Base-by-base conservation (phyloP, 2,329 filamentous ascomycete genomes). In the Penicillium sp. region DNA sequence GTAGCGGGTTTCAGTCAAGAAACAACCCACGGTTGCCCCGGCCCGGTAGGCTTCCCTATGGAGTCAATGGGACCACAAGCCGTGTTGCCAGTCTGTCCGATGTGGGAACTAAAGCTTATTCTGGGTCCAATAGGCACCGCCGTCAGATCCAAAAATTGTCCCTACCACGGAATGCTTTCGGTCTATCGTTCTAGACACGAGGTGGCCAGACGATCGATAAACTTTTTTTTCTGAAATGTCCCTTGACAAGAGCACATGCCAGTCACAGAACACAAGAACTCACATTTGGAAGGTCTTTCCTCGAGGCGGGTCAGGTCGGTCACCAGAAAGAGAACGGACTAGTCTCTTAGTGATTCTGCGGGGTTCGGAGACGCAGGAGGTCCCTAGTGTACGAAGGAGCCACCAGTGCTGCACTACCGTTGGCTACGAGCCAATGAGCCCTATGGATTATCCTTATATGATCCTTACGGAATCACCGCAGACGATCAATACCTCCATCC, bases 61-160 rank as follows among this genome's bases (percentile, higher is more conserved):
- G 56, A 48, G 56, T 51, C 48, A 35, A 13, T 35, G 48, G 46
- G 48, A 22, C 45, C 28, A 51, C n/a, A 28, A 35, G 48, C 48
- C 30, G 28, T 51, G 48, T 51, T 51, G 28, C 48, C 30, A 30
- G 46, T 19, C 28, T n/a, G 46, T 49, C 35, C 4, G 11, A 28
- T 13, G 61, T 61, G 63, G 61, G 37, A 26, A 57, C 28, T 22
- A 35, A 65, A 66, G 60, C 60, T 65, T 65, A 59, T 61, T 14
- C 45, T 30, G 1, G 55, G 28, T 22, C 59, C 64, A 63, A 63
- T 66, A 10, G 19, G 30, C 14, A 57, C 26, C 35, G 16, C 57
- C 19, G 43, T 46, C 26, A 59, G 14, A 28, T 19, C 26, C n/a
- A n/a, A 46, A 52, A 49, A 35, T 37, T 26, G 46, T 22, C 57